Percentiles rank a stretch among this genome's conserved stretches.
Evolutionary conservation across 148 eudicot genomes (phyloP).

Genomic region (Rhododendron vialii): DNA sequence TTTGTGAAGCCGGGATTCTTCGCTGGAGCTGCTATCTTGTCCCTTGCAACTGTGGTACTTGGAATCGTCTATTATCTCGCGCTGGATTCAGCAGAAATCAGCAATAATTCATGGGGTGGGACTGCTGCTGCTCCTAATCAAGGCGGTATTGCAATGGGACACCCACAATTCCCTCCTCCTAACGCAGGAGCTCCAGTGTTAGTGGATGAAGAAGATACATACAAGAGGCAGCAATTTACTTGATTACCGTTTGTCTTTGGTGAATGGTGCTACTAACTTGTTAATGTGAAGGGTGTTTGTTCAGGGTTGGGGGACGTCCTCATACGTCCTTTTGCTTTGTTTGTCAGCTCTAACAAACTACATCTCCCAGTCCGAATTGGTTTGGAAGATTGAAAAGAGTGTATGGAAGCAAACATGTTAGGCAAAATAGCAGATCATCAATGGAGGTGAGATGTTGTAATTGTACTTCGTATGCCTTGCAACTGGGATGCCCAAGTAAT

Average conservation of each 20-base stretch:
- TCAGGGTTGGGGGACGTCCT: not conserved
- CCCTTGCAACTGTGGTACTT: conserved; percentile 59
- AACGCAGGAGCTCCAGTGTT: conserved; percentile 38
- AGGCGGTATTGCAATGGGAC: conserved; percentile 77
- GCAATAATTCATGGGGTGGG: conserved; percentile 18
- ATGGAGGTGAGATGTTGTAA: not conserved
- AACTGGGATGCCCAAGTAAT: not conserved
- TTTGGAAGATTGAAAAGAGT: not conserved
- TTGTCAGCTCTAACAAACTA: not conserved
- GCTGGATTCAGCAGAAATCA: conserved; percentile 42
- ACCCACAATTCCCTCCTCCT: conserved; percentile 29
- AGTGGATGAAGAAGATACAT: conserved; percentile 92
- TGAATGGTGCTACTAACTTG: not conserved
- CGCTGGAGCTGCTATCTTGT: conserved; percentile 63
- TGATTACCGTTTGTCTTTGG: conserved; percentile 8
- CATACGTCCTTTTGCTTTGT: not conserved
- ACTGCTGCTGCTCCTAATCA: conserved; percentile 39
- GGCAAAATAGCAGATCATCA: not conserved
- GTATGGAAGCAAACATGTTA: too few species aligned
- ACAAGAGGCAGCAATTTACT: conserved; percentile 62
- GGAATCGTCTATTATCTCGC: conserved; percentile 59
- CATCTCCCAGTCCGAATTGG: not conserved
- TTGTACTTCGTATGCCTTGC: not conserved
- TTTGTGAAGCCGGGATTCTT: conserved; percentile 88
- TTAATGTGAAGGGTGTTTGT: not conserved